These are phyloP conservation scores for Tieghemiomyces parasiticus DNA, from an alignment of 192 early-diverging fungal species.

Conservation along the genomic window DNA sequence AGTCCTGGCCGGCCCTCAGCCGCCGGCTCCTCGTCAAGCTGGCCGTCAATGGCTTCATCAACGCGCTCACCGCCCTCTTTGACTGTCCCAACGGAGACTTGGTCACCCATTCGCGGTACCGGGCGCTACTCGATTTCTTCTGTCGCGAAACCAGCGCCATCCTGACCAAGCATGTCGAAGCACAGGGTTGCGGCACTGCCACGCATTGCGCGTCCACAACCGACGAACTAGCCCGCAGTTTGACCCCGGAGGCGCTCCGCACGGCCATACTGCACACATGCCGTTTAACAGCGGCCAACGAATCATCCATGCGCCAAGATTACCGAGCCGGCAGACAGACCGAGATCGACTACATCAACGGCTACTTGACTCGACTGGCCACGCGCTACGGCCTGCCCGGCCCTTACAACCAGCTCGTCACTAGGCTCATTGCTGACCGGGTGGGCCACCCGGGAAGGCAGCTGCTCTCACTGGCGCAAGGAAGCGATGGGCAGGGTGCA, in stretches of 20 bases:
- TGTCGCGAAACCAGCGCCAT: conserved; percentile 15
- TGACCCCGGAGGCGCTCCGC: conserved; percentile 20
- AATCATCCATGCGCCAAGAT: conserved; percentile 36
- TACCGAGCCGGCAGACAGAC: conserved; percentile 23
- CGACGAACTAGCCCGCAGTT: conserved; percentile 20
- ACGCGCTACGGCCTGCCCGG: conserved; percentile 24
- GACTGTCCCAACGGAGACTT: conserved; percentile 38
- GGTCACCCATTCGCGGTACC: conserved; percentile 12
- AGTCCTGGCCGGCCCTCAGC: conserved; percentile 28
- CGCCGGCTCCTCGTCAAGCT: conserved; percentile 34
- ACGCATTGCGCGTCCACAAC: conserved; percentile 21
- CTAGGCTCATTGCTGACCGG: no score
- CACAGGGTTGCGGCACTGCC: conserved; percentile 20
- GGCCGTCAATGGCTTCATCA: conserved; percentile 47
- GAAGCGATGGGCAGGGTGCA: no score
- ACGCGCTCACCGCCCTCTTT: conserved; percentile 43
- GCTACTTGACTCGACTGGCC: conserved; percentile 32
- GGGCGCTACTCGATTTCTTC: conserved; percentile 15
- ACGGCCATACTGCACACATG: conserved; percentile 22
- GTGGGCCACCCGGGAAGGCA: no score
- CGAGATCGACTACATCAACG: conserved; percentile 39
- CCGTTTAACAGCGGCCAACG: conserved; percentile 25
- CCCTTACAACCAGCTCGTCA: no score
- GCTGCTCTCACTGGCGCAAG: no score
- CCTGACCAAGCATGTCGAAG: conserved; percentile 15